These are phyloP conservation scores for Plasmodium coatneyi DNA, from an alignment of 169 alveolate genomes.

Conservation along the genomic window DNA sequence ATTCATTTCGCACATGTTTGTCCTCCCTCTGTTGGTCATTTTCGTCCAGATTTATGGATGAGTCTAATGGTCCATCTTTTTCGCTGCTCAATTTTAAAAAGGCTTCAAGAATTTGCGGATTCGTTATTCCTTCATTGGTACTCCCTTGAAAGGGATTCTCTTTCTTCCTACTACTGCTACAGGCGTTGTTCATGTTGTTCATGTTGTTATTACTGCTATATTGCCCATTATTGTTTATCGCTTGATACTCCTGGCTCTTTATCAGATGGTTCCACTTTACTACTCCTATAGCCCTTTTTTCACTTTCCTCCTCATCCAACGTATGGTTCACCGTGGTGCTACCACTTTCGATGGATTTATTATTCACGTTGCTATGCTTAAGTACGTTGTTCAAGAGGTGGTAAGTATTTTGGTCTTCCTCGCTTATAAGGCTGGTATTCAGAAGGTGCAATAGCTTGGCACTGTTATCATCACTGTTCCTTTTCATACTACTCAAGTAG, in stretches of 20 bases:
- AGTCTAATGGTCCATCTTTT: background rate
- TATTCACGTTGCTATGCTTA: background rate
- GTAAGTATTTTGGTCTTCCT: constrained; percentile 52
- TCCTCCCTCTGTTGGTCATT: background rate
- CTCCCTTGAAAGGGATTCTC: background rate
- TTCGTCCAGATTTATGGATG: background rate
- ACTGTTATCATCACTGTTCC: background rate
- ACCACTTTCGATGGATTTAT: background rate
- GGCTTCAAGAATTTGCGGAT: background rate
- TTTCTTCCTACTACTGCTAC: background rate
- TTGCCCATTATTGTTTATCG: background rate
- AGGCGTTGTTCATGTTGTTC: background rate
- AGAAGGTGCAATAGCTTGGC: constrained; percentile 10
- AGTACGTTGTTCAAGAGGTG: constrained; percentile 22
- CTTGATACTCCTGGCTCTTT: background rate
- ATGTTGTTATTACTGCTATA: background rate
- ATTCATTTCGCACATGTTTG: background rate
- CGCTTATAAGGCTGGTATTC: constrained; percentile 1
- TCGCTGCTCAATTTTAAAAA: background rate
- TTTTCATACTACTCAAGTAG: background rate
- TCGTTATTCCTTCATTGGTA: background rate
- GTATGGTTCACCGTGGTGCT: background rate
- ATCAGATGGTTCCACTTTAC: background rate
- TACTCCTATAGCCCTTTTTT: background rate
- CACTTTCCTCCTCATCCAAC: background rate